phyloP scores from a whole-genome alignment of 139 green algal genomes.

The Chlamydomonas asymmetrica region DNA sequence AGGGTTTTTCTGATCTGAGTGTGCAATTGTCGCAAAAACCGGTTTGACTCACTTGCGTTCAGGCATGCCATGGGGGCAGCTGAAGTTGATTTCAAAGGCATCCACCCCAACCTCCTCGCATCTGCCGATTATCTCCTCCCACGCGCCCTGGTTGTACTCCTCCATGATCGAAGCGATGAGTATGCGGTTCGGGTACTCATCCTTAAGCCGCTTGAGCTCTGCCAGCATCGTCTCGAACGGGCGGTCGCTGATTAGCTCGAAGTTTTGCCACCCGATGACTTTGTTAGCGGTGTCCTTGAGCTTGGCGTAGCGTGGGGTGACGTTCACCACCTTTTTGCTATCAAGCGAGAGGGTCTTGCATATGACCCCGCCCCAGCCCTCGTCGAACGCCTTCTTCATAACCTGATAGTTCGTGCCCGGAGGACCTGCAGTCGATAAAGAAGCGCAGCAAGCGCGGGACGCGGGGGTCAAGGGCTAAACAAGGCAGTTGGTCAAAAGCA shows the following conservation, averaged over 20 bases:
- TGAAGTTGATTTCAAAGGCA: constrained; percentile 97
- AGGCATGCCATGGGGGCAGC: constrained; percentile 94
- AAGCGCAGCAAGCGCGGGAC: background rate
- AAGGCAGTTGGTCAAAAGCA: too few relatives aligned
- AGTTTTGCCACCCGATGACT: constrained; percentile 87
- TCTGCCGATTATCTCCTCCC: constrained; percentile 92
- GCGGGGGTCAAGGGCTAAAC: background rate
- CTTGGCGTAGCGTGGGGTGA: constrained; percentile 95
- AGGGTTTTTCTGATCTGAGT: too few relatives aligned
- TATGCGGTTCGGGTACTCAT: constrained; percentile 90
- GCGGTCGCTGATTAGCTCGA: constrained; percentile 85
- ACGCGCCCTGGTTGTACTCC: constrained; percentile 76
- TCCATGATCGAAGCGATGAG: constrained; percentile 98
- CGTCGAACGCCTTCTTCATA: constrained; percentile 85
- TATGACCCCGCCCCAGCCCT: constrained; percentile 98
- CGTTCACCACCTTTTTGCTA: constrained; percentile 91
- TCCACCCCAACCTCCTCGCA: constrained; percentile 91
- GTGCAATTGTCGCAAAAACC: background rate
- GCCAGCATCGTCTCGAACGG: constrained; percentile 93
- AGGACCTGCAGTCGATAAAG: constrained; percentile 46
- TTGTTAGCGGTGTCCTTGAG: constrained; percentile 58
- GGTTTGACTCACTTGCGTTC: constrained; percentile 70
- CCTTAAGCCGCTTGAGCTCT: constrained; percentile 88
- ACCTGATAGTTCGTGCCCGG: constrained; percentile 92
- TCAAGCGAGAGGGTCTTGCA: constrained; percentile 90